Evolutionary conservation across 2,329 filamentous ascomycete genomes (phyloP), one percentile per base, ranked within the genome.

Genomic region (Colletotrichum sidae): DNA sequence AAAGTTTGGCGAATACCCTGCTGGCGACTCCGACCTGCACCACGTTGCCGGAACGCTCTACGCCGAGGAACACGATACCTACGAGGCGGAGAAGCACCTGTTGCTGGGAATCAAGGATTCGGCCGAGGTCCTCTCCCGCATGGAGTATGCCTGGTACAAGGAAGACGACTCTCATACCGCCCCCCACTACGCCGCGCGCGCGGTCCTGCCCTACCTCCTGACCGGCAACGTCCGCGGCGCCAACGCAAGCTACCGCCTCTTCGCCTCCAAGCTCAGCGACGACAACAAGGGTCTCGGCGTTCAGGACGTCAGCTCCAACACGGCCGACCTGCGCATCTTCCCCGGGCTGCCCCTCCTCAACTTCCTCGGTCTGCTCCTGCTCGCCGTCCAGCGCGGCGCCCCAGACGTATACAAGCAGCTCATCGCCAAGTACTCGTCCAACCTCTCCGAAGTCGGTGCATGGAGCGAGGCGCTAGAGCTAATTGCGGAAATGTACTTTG

Each of bases 401-500:
- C 83, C 84, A n/a, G 92, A 96, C 72, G 80, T 96, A 53, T 99
- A 92, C 82, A 89, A 89, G 73, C 91, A 94, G 76, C 82, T 99
- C 70, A 88, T 90, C 71, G 88, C 86, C 66, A 96, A 97, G 75
- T 99, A 98, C 78, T 87, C 89, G 42, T 77, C 83, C 6, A 88
- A 97, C 73, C 86, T 98, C 65, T 89, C 89, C 72, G 95, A 98
- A 71, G 83, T 89, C 1, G 88, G 87, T 6, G 84, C 85, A 11
- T 98, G 95, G 95, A 88, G 89, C 39, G 94, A 93, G 75, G 86
- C 93, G 33, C 81, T 99, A 67, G 91, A 94, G 71, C 90, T 93
- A 77, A 90, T 99, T 72, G 95, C 92, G 53, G 95, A 99, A 81
- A 94, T 97, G 88, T 99, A 98, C 83, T 99, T 99, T 80, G 90